A percentile compares a stretch with the other conserved stretches of the same genome.
Conservation (phyloP, 1,284 basidiomycete species). For the Sporisorium exsertum region DNA sequence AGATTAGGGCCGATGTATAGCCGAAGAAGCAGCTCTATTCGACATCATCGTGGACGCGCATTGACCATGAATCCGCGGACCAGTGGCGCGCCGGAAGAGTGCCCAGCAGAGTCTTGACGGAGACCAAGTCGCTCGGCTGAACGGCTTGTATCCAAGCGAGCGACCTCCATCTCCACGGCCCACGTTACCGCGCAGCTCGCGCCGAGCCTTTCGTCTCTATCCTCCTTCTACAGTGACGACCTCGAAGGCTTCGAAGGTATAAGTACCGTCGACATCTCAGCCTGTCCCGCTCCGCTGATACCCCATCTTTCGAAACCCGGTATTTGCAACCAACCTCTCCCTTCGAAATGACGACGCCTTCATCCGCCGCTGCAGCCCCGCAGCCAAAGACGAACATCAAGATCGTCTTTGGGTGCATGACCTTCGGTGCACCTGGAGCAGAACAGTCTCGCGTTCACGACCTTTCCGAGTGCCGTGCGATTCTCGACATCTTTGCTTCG, state of each 20-base stretch:
- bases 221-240: neutral
- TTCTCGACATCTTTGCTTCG: constrained; percentile 74
- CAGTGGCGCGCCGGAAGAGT: neutral
- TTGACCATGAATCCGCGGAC: neutral
- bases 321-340: neutral
- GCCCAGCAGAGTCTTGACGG: neutral
- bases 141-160: neutral
- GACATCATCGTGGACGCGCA: neutral
- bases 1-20: constrained; percentile 10
- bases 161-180: neutral
- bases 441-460: constrained; percentile 74
- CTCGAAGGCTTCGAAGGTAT: neutral
- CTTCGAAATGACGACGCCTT: constrained; percentile 13
- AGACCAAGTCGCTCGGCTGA: neutral
- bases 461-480: constrained; percentile 73
- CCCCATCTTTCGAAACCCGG: too few relatives aligned
- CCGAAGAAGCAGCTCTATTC: constrained; percentile 3
- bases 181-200: too few relatives aligned
- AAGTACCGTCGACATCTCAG: neutral
- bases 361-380: constrained; percentile 64
- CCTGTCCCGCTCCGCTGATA: too few relatives aligned
- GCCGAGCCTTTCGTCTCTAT: neutral
- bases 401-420: constrained; percentile 72
- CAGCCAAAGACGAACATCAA: constrained; percentile 74
- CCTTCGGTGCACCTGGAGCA: constrained; percentile 70